These are phyloP conservation scores for Albizia julibrissin DNA, from an alignment of 306 rosid species.

Conservation along the genomic window DNA sequence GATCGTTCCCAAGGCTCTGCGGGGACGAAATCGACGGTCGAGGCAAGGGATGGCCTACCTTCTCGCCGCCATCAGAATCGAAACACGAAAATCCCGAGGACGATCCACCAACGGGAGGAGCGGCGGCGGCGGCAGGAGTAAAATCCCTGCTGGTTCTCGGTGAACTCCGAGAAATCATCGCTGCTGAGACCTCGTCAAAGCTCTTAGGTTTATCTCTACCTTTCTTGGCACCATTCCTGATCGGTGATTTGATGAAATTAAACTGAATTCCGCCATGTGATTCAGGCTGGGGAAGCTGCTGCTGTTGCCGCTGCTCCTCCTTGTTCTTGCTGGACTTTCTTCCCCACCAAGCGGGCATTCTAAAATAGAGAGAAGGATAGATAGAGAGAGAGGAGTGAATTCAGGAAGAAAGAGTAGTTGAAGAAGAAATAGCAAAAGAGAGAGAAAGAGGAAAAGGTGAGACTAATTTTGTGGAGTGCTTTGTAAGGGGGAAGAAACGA, in stretches of 20 bases:
- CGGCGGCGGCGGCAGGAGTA: slow-evolving; percentile 7
- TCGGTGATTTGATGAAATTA: slow-evolving; percentile 49
- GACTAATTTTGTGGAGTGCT: slow-evolving; percentile 1
- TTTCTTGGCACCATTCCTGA: slow-evolving; percentile 27
- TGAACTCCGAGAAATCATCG: slow-evolving; percentile 45
- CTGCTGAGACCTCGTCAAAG: slow-evolving; percentile 56
- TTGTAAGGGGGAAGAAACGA: slow-evolving; percentile 38
- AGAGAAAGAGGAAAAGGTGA: slow-evolving; percentile 28
- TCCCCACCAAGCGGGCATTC: slow-evolving; percentile 94
- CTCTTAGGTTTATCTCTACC: slow-evolving; percentile 46
- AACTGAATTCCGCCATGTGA: slow-evolving; percentile 37
- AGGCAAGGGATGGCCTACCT: slow-evolving; percentile 65
- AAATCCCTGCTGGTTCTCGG: slow-evolving; percentile 61
- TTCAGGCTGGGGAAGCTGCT: slow-evolving; percentile 29
- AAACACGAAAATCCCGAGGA: slow-evolving; percentile 52
- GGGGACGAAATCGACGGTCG: slow-evolving; percentile 50
- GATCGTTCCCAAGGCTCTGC: slow-evolving; percentile 50
- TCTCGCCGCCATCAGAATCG: slow-evolving; percentile 50
- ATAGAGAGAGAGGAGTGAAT: background rate
- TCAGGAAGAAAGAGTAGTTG: background rate
- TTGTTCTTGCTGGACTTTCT: slow-evolving; percentile 67
- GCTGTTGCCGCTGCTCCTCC: slow-evolving; percentile 44
- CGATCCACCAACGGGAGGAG: slow-evolving; percentile 25
- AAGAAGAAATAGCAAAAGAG: background rate
- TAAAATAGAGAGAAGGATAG: background rate